Evolutionary conservation across 2,329 filamentous ascomycete species (phyloP).

Genomic region (Ustilaginoidea virens): DNA sequence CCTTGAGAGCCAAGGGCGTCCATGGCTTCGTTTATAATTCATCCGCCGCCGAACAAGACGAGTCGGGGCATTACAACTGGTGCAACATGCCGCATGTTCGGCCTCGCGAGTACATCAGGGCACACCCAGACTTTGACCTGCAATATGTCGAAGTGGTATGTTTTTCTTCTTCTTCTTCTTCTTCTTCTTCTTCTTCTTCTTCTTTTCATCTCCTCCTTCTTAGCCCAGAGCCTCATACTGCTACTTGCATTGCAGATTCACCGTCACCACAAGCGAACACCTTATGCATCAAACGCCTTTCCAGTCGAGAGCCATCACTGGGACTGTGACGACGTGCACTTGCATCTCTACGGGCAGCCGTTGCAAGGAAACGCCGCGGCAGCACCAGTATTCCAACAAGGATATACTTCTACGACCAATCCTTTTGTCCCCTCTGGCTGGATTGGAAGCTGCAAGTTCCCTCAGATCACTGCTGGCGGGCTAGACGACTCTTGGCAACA

Average conservation of each 20-base stretch:
- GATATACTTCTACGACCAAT: slow-evolving; percentile 46
- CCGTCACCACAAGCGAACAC: slow-evolving; percentile 72
- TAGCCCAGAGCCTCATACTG: neutral
- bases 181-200: neutral
- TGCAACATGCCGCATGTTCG: slow-evolving; percentile 86
- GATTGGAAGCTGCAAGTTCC: slow-evolving; percentile 63
- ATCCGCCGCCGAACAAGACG: slow-evolving; percentile 37
- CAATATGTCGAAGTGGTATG: slow-evolving; percentile 61
- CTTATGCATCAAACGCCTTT: slow-evolving; percentile 64
- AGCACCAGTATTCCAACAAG: slow-evolving; percentile 48
- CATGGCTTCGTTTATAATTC: slow-evolving; percentile 64
- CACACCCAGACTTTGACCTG: slow-evolving; percentile 42
- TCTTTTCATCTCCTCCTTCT: neutral
- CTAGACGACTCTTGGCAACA: slow-evolving; percentile 63
- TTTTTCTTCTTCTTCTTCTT: neutral
- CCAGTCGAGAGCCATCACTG: slow-evolving; percentile 57
- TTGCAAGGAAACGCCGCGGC: slow-evolving; percentile 32
- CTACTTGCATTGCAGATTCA: slow-evolving; percentile 40
- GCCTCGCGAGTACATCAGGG: slow-evolving; percentile 42
- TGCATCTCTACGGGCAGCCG: slow-evolving; percentile 54
- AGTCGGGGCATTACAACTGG: slow-evolving; percentile 59
- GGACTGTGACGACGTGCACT: slow-evolving; percentile 54
- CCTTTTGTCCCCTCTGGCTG: slow-evolving; percentile 53
- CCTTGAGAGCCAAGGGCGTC: slow-evolving; percentile 42
- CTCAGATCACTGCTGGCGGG: slow-evolving; percentile 59